Conservation (phyloP, 2,329 filamentous ascomycete genomes). For the Coniochaeta sp. region DNA sequence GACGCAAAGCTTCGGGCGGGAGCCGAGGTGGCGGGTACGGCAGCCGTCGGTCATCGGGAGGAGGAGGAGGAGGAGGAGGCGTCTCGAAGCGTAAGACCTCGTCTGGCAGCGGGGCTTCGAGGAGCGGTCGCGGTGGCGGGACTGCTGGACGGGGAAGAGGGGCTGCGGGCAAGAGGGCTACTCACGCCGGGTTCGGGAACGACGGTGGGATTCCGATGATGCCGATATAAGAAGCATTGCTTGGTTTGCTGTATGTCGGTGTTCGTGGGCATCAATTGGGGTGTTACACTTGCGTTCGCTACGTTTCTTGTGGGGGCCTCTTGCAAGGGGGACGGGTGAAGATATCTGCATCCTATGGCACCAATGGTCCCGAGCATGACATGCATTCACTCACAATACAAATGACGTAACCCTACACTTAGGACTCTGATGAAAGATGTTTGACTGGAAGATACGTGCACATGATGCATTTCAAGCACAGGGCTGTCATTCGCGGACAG, state of each 20-base stretch:
- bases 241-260: background rate
- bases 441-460: no score
- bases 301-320: background rate
- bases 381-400: background rate
- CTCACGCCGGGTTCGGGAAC: background rate
- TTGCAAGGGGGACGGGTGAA: background rate
- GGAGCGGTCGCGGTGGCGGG: background rate
- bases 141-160: background rate
- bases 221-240: conserved; percentile 4
- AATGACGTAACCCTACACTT: background rate
- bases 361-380: background rate
- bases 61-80: no score
- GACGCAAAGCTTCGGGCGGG: conserved; percentile 7
- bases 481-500: background rate
- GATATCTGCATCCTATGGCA: background rate
- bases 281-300: no score
- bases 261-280: background rate
- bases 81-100: conserved; percentile 13
- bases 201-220: conserved; percentile 6
- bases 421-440: background rate
- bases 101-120: background rate
- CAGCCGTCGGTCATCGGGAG: conserved; percentile 5
- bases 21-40: conserved; percentile 7
- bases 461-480: background rate
- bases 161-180: background rate